These are phyloP conservation scores for Phylloporus rhodoxanthus DNA, from an alignment of 768 basidiomycete genomes.

Conservation along the genomic window DNA sequence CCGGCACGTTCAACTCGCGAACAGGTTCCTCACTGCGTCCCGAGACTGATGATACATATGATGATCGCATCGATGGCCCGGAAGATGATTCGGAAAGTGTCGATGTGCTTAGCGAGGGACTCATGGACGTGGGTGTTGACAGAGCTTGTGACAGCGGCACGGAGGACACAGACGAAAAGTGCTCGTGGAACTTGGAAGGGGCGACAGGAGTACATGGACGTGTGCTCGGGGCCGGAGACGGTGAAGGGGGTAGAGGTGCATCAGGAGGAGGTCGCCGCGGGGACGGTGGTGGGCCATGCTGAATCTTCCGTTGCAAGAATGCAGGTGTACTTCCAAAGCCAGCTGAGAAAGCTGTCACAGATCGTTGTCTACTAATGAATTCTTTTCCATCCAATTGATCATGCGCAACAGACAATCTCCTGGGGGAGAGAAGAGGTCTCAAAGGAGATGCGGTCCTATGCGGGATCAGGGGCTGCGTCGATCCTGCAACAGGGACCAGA, in stretches of 20 bases:
- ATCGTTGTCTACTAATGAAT: conserved; percentile 12
- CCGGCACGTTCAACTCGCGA: conserved; percentile 6
- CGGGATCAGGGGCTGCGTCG: conserved; percentile 14
- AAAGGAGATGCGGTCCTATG: conserved; percentile 18
- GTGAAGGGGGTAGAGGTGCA: conserved; percentile 26
- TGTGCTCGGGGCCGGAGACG: background rate
- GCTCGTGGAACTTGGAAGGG: conserved; percentile 31
- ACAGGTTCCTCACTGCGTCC: conserved; percentile 12
- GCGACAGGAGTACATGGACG: conserved; percentile 10
- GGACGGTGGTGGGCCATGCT: conserved; percentile 20
- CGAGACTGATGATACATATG: conserved; percentile 15
- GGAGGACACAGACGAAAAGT: conserved; percentile 28
- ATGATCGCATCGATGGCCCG: conserved; percentile 25
- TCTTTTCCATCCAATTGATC: conserved; percentile 9
- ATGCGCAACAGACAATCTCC: background rate
- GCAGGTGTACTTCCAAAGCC: conserved; percentile 15
- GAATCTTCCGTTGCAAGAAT: conserved; percentile 29
- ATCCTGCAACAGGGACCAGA: conserved; percentile 9
- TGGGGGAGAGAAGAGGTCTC: conserved; percentile 19
- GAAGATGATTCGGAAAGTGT: conserved; percentile 29
- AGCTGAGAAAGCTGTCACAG: conserved; percentile 3
- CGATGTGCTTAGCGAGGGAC: conserved; percentile 16
- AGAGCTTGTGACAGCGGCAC: conserved; percentile 12
- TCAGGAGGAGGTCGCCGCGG: conserved; percentile 28
- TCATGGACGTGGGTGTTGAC: conserved; percentile 7